Base-by-base conservation (phyloP, 2,329 filamentous ascomycete genomes). In the Xylaria sp. region DNA sequence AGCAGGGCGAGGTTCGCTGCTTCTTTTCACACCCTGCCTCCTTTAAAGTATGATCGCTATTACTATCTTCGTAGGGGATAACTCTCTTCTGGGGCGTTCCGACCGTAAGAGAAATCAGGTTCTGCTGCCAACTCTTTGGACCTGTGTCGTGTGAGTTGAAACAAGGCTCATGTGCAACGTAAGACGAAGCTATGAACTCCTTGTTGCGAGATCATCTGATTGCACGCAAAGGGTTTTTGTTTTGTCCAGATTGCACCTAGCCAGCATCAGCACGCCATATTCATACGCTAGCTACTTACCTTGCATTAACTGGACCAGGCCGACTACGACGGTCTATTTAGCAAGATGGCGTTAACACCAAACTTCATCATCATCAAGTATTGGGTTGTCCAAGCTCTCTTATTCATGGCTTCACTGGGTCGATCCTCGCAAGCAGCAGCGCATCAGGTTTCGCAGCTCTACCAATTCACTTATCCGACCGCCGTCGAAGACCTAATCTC, bases 401-500 rank as follows among this genome's bases (percentile, higher is more conserved):
- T 71, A 25, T 52, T 52, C 15, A 64, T 64, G 62, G 55, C 63
- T 23, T 62, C 62, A 9, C 46, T 59, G 20, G 58, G 51, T 43
- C 25, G 43, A 20, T 20, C 62, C 3, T 59, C 68, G 13, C 66
- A 60, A 28, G 43, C 62, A 23, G 46, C 69, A 23, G 46, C 69
- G n/a, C 62, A 55, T 13, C 39, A 63, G 15, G 51, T 61, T 8
- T 66, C 62, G 23, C 69, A 71, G 39, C 66, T 71, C 51, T 69
- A 25, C 63, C 66, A 71, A 20, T 71, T 71, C 60, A 66, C 59
- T 5, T 75, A 73, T 48, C 66, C 66, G 28, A 71, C 63, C 15
- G 25, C 43, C 6, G 52, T 74, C 18, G 62, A 72, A 20, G 72
- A 74, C 25, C 33, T 75, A 5, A 36, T 67, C 36, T 33, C 71